Base-by-base conservation (phyloP, 2,329 filamentous ascomycete genomes). In the Thielaviopsis populi region DNA sequence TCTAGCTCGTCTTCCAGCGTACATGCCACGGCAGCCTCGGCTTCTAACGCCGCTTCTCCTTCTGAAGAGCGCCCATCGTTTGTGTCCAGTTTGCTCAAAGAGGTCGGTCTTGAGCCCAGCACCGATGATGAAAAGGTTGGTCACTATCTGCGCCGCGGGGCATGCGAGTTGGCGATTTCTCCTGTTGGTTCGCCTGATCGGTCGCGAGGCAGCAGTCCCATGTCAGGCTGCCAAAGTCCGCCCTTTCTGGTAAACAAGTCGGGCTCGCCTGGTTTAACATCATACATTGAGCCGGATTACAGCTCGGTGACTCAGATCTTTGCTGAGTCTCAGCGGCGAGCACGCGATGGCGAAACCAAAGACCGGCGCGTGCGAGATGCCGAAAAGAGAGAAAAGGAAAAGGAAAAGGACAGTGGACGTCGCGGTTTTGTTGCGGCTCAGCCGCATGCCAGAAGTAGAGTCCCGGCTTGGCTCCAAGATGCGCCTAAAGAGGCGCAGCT, bases 61-160 rank as follows among this genome's bases (percentile, higher is more conserved):
- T 60, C 68, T 65, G 68, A 76, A 46, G 80, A 78, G 33, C 82
- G 80, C 7, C 88, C 90, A 7, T 91, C 89, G 5, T 92, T 97
- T 71, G 79, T 97, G 7, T 89, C 90, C 27, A 92, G 90, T 0
- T 77, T 97, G 6, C 76, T 97, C 60, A 90, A 88, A 71, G 92
- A 97, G 73, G 89, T 97, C 1, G 91, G 95, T 67, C 81, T 80
- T 73, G 80, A 79, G 73, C 73, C 80, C 63, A 74, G 77, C 2
- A 80, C 80, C 0, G 83, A 86, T 63, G 83, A 85, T 61, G 82
- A 85, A 63, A 76, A 71, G 30, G 70, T 78, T 24, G 74, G 75
- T 24, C 71, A 70, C 2, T 70, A 78, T 40, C 76, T 78, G 67
- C 70, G 63, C 33, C 66, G 66, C 13, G 63, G 40, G 66, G 46